Evolutionary conservation across 208 protist genomes (phyloP), one percentile per base, ranked within the genome.

Genomic region (Trypanosoma cruzi): DNA sequence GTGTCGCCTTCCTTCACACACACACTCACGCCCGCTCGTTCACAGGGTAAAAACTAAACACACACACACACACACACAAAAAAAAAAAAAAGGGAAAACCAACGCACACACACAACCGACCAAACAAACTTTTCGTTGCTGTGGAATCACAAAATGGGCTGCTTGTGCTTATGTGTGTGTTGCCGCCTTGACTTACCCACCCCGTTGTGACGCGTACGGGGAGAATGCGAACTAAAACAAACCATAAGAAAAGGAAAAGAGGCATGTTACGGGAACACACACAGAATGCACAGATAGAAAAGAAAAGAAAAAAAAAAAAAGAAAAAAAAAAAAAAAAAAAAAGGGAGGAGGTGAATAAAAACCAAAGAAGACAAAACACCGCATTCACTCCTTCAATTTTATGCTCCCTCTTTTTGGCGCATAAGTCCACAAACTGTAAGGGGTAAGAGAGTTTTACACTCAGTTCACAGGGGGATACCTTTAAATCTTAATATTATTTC

Each of bases 141-240:
- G n/a, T n/a, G n/a, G n/a, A n/a, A n/a, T n/a, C n/a, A n/a, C n/a
- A n/a, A n/a, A n/a, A n/a, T n/a, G n/a, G n/a, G n/a, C n/a, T n/a
- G n/a, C n/a, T n/a, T n/a, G n/a, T n/a, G n/a, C n/a, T n/a, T n/a
- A n/a, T n/a, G n/a, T n/a, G n/a, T n/a, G n/a, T n/a, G n/a, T n/a
- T n/a, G n/a, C n/a, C n/a, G n/a, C n/a, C n/a, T n/a, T n/a, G n/a
- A n/a, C n/a, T n/a, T n/a, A n/a, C n/a, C n/a, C n/a, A n/a, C n/a
- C n/a, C n/a, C n/a, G n/a, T n/a, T n/a, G n/a, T n/a, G n/a, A n/a
- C n/a, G n/a, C n/a, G n/a, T n/a, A n/a, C n/a, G 16, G 31, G 46
- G 24, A 18, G 14, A 32, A 59, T 42, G 44, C 28, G 59, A 76
- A 61, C 58, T 64, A 11, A 58, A 22, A 63, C 62, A 68, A 59